Conservation (phyloP, 768 basidiomycete genomes). For the Hygrocybe punicea region DNA sequence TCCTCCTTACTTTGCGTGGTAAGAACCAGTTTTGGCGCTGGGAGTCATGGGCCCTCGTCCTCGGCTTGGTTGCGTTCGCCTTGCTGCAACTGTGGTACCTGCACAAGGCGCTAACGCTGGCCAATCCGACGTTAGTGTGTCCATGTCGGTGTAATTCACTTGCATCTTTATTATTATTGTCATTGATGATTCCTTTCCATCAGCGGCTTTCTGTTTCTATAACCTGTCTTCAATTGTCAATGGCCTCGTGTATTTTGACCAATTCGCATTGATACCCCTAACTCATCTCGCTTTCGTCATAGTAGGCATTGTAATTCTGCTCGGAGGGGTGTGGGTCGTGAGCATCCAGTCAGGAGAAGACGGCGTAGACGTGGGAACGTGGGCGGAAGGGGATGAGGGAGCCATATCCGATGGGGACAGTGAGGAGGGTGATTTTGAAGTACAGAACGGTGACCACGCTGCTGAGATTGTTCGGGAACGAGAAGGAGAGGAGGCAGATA, state of each 20-base stretch:
- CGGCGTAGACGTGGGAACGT: constrained; percentile 46
- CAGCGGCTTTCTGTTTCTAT: constrained; percentile 92
- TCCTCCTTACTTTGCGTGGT: constrained; percentile 72
- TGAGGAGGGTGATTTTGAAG: constrained; percentile 17
- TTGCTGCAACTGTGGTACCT: constrained; percentile 82
- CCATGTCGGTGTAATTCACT: constrained; percentile 54
- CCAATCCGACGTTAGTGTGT: constrained; percentile 82
- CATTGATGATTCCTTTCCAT: constrained; percentile 16
- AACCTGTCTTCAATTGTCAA: constrained; percentile 90
- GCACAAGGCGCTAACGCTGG: constrained; percentile 73
- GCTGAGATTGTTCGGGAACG: background rate
- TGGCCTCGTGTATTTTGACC: constrained; percentile 85
- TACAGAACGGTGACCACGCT: constrained; percentile 4
- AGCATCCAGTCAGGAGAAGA: constrained; percentile 66
- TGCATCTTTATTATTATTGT: constrained; percentile 8
- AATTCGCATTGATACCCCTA: constrained; percentile 66
- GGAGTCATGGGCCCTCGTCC: constrained; percentile 78
- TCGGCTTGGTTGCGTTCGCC: constrained; percentile 69
- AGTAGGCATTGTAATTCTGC: constrained; percentile 71
- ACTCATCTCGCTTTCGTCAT: constrained; percentile 72
- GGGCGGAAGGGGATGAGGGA: constrained; percentile 41
- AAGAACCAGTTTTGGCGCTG: constrained; percentile 81
- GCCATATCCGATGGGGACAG: constrained; percentile 22
- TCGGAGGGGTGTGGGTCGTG: constrained; percentile 88
- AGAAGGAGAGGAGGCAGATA: background rate